These are phyloP conservation scores for Zizania latifolia DNA, from an alignment of 176 grass and related monocot species.

Conservation along the genomic window DNA sequence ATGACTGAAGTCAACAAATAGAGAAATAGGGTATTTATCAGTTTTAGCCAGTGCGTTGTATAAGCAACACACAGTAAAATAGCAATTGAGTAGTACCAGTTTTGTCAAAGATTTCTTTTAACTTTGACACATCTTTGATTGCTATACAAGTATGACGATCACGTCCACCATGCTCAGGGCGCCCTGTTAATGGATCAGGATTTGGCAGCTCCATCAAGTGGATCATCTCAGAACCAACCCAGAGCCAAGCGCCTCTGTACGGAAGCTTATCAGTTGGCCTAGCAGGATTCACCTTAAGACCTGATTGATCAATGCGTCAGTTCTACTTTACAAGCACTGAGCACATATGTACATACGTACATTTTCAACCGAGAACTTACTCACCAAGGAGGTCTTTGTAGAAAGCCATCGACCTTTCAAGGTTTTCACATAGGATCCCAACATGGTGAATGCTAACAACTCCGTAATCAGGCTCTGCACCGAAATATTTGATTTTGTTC, in stretches of 20 bases:
- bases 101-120: slow-evolving; percentile 88
- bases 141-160: slow-evolving; percentile 60
- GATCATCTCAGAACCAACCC: slow-evolving; percentile 89
- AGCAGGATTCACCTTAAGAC: slow-evolving; percentile 81
- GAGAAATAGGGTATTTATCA: background rate
- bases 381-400: slow-evolving; percentile 86
- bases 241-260: slow-evolving; percentile 89
- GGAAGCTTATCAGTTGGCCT: slow-evolving; percentile 87
- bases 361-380: slow-evolving; percentile 11
- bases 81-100: slow-evolving; percentile 41
- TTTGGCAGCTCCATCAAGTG: slow-evolving; percentile 79
- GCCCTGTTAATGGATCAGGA: slow-evolving; percentile 81
- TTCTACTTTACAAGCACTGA: slow-evolving; percentile 20
- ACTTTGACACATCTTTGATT: slow-evolving; percentile 75
- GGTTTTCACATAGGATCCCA: slow-evolving; percentile 84
- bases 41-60: background rate
- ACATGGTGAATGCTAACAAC: slow-evolving; percentile 96
- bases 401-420: slow-evolving; percentile 84
- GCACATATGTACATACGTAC: background rate
- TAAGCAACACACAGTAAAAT: background rate
- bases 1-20: background rate
- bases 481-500: background rate
- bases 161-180: slow-evolving; percentile 83
- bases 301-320: slow-evolving; percentile 39
- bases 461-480: slow-evolving; percentile 69